Evolutionary conservation across 225 moss, liverwort and hornwort species (phyloP), one percentile per base, ranked within the genome.

Genomic region (Pseudoscleropodium purum): DNA sequence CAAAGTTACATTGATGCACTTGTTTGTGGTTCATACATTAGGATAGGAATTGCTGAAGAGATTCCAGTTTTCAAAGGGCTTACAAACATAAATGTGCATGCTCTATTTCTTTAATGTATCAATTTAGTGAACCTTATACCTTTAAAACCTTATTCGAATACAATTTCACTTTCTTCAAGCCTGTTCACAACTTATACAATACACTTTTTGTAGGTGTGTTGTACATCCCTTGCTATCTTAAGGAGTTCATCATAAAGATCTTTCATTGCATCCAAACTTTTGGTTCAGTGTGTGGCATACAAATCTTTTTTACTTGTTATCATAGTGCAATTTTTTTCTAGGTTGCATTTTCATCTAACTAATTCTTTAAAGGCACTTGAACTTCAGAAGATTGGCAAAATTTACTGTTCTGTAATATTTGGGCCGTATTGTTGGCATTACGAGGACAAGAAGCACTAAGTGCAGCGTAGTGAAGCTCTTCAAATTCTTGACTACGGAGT

Each of bases 31-130:
- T 34, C 5, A 76, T 33, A 0, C 8, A 51, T 21, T 13, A 21
- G 5, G 3, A 8, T 23, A 51, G 21, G 21, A 21, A 5, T 51
- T 34, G 13, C 8, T 34, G 14, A 76, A 33, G 5, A 51, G 1
- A 51, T 76, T 51, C 5, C 0, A 13, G 0, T 51, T 51, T 51
- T 51, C 3, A 51, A 51, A 76, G 14, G 21, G 14, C 14, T 77
- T 14, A 52, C 34, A 52, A 36, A 7, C 3, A 21, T 4, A 34
- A 34, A 36, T 3, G 47, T 33, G 6, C 0, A 0, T 2, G 3
- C 21, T 15, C 6, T 77, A 23, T 36, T 47, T 24, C 52, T 36
- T 36, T 54, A 36, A 24, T 24, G 8, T 36, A 54, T 9, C 5
- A 54, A 5, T 19, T 19, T 13, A 52, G 13, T 34, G 6, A 51